Evolutionary conservation across 2,329 filamentous ascomycete species (phyloP).

Genomic region (Colletotrichum salicis): DNA sequence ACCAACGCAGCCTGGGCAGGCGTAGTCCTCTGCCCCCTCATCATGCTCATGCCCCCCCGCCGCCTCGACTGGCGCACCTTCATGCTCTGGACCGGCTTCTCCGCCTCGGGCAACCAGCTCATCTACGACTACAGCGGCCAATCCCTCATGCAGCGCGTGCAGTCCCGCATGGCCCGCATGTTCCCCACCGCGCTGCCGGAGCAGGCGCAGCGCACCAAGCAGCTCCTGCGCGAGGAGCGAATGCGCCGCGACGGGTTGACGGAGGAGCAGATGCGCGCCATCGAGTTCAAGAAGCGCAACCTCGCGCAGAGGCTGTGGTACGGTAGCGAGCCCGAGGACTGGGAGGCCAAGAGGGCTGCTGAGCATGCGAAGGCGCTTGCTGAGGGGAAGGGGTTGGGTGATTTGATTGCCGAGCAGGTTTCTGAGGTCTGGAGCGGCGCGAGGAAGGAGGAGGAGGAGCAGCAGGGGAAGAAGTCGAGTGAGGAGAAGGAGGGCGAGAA

Average conservation of each 20-base stretch:
- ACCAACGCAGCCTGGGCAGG: slow-evolving; percentile 61
- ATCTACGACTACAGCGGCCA: slow-evolving; percentile 66
- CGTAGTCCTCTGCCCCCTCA: slow-evolving; percentile 58
- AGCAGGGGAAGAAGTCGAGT: neutral
- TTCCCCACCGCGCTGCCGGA: slow-evolving; percentile 68
- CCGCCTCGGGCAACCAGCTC: slow-evolving; percentile 66
- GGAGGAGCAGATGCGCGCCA: slow-evolving; percentile 40
- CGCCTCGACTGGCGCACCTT: slow-evolving; percentile 61
- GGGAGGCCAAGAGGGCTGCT: slow-evolving; percentile 62
- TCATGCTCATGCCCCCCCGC: slow-evolving; percentile 63
- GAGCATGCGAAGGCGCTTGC: slow-evolving; percentile 64
- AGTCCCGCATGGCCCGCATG: slow-evolving; percentile 54
- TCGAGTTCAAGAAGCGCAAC: slow-evolving; percentile 41
- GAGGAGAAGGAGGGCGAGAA: slow-evolving; percentile 35
- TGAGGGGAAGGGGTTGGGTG: slow-evolving; percentile 66
- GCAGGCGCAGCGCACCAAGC: slow-evolving; percentile 59
- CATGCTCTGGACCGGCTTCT: slow-evolving; percentile 60
- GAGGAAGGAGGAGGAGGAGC: slow-evolving; percentile 43
- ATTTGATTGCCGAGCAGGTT: slow-evolving; percentile 67
- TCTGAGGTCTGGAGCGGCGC: slow-evolving; percentile 60
- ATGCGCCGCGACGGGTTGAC: slow-evolving; percentile 36
- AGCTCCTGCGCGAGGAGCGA: slow-evolving; percentile 52
- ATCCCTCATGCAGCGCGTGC: slow-evolving; percentile 61
- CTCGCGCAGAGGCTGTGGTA: slow-evolving; percentile 65
- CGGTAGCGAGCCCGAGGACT: slow-evolving; percentile 65